Percentiles rank a stretch among this genome's conserved stretches.
These are phyloP conservation scores for Hyphopichia wangnamkhiaoensis DNA, from an alignment of 1,139 yeast genomes.

Conservation along the genomic window DNA sequence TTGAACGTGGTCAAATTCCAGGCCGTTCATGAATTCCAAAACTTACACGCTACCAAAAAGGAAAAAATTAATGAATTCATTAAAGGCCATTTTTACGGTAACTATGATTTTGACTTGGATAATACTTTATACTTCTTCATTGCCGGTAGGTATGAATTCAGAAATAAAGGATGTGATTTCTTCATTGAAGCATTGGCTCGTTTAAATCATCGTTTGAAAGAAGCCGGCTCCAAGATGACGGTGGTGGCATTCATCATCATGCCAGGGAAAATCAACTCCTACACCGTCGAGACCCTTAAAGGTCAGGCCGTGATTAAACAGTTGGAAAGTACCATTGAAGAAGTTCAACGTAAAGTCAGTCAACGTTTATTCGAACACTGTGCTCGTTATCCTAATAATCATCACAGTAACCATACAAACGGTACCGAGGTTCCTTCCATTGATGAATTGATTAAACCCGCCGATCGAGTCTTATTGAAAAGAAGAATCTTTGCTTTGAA, in stretches of 20 bases:
- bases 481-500: slow-evolving; percentile 92
- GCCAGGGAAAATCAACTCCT: slow-evolving; percentile 95
- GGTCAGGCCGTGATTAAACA: slow-evolving; percentile 97
- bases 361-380: slow-evolving; percentile 89
- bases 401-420: slow-evolving; percentile 58
- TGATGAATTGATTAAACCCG: slow-evolving; percentile 81
- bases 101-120: slow-evolving; percentile 90
- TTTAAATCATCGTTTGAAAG: slow-evolving; percentile 83
- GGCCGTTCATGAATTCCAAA: slow-evolving; percentile 97
- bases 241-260: slow-evolving; percentile 97
- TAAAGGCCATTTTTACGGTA: slow-evolving; percentile 96
- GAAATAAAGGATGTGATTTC: slow-evolving; percentile 96
- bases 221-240: slow-evolving; percentile 80
- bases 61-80: slow-evolving; percentile 92
- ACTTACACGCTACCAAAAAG: slow-evolving; percentile 88
- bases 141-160: slow-evolving; percentile 95
- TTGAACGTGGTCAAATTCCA: slow-evolving; percentile 93
- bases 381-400: slow-evolving; percentile 69
- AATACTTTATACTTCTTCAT: slow-evolving; percentile 93
- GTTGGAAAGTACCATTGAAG: slow-evolving; percentile 84
- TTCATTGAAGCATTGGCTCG: slow-evolving; percentile 92
- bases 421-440: slow-evolving; percentile 56
- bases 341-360: slow-evolving; percentile 86
- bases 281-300: slow-evolving; percentile 92
- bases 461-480: slow-evolving; percentile 86